These are phyloP conservation scores for Dendrobium huoshanense DNA, from an alignment of 106 monocot species.

Conservation along the genomic window DNA sequence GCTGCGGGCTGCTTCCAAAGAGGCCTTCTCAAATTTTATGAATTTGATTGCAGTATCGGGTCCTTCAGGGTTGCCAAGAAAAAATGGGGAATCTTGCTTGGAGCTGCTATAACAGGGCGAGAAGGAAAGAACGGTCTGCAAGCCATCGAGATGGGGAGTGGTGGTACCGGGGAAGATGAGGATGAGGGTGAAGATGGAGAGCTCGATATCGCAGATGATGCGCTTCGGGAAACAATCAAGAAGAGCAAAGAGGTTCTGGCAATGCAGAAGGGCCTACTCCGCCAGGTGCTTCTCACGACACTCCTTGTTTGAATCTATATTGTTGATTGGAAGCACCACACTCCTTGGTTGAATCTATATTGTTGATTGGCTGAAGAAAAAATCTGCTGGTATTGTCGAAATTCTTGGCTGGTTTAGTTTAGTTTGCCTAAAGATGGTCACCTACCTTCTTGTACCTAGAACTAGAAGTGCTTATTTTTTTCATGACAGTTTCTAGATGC, in stretches of 20 bases:
- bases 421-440: too few species aligned
- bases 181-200: slow-evolving; percentile 7
- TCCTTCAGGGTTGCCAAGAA: neutral
- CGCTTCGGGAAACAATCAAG: slow-evolving; percentile 23
- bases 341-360: neutral
- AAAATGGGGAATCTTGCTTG: neutral
- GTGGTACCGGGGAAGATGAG: neutral
- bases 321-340: neutral
- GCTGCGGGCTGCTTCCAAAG: neutral
- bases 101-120: neutral
- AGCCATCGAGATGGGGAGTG: slow-evolving; percentile 6
- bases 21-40: neutral
- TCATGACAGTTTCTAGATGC: too few species aligned
- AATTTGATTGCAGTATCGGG: neutral
- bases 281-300: slow-evolving; percentile 22
- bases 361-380: neutral
- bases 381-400: neutral
- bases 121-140: slow-evolving; percentile 1
- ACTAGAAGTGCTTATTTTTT: too few species aligned
- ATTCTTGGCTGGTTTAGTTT: too few species aligned
- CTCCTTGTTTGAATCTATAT: neutral
- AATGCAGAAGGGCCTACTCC: slow-evolving; percentile 33
- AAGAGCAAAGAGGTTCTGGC: slow-evolving; percentile 39
- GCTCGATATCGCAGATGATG: slow-evolving; percentile 8
- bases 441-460: too few species aligned